Conservation (phyloP, 805 yeast genomes). For the Schwanniomyces polymorphus region DNA sequence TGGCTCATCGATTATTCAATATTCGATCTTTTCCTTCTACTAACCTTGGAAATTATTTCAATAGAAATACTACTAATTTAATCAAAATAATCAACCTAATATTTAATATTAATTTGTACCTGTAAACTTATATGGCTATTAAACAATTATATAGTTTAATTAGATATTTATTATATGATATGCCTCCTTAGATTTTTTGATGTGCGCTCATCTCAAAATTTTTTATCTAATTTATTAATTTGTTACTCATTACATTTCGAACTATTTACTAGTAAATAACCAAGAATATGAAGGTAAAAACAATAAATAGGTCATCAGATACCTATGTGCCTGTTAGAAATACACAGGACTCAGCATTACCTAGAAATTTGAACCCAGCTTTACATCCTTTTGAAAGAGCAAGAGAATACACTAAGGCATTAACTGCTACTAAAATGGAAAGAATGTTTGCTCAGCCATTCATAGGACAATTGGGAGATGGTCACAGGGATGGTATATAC, state of each 20-base stretch:
- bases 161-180: neutral
- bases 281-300: slow-evolving; percentile 70
- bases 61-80: neutral
- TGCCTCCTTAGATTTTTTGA: neutral
- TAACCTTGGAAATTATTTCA: neutral
- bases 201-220: slow-evolving; percentile 6
- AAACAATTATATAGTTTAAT: neutral
- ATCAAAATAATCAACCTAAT: neutral
- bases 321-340: slow-evolving; percentile 89
- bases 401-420: slow-evolving; percentile 90
- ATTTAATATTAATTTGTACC: neutral
- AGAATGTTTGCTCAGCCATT: slow-evolving; percentile 98
- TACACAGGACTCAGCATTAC: slow-evolving; percentile 82
- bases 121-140: neutral
- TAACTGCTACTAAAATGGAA: slow-evolving; percentile 93
- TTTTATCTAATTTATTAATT: slow-evolving; percentile 1
- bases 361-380: slow-evolving; percentile 90
- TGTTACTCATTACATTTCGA: neutral
- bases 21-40: neutral
- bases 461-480: slow-evolving; percentile 90
- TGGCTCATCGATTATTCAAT: neutral
- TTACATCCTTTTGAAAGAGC: slow-evolving; percentile 97
- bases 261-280: neutral
- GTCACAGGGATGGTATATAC: slow-evolving; percentile 94
- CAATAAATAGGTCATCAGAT: slow-evolving; percentile 87